Evolutionary conservation across 179 eudicot genomes (phyloP).

Genomic region (Pouteria campechiana): DNA sequence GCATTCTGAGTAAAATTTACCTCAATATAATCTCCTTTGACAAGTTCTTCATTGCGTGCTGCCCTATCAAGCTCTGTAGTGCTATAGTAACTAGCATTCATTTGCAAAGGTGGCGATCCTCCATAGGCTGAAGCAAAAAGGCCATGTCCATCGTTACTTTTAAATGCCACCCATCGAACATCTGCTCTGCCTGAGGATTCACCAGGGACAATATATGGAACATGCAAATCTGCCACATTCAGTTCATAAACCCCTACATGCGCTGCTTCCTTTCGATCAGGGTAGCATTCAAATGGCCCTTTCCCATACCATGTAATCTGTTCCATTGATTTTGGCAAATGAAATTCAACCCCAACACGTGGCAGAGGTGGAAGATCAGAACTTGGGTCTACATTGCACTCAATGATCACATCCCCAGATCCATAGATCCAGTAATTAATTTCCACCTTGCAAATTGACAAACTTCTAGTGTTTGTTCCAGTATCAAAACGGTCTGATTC

Average conservation of each 20-base stretch:
- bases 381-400: constrained; percentile 43
- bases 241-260: constrained; percentile 64
- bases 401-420: constrained; percentile 75
- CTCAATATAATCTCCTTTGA: constrained; percentile 76
- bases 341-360: constrained; percentile 83
- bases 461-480: no score
- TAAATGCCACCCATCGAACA: constrained; percentile 87
- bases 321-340: constrained; percentile 60
- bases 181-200: constrained; percentile 92
- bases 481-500: no score
- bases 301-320: constrained; percentile 76
- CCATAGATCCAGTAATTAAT: constrained; percentile 51
- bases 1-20: constrained; percentile 17
- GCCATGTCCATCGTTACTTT: constrained; percentile 51
- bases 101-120: constrained; percentile 83
- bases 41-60: constrained; percentile 69
- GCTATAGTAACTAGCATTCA: constrained; percentile 81
- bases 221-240: constrained; percentile 75
- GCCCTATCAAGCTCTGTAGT: constrained; percentile 77
- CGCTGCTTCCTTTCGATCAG: constrained; percentile 87
- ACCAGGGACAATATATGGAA: constrained; percentile 87
- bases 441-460: constrained; percentile 30
- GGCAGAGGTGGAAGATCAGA: constrained; percentile 85
- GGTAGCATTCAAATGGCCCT: constrained; percentile 95
- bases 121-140: constrained; percentile 63